A percentile compares a stretch with the other conserved stretches of the same genome.
phyloP scores from a whole-genome alignment of 306 rosid species.

The Prunus mongolica region DNA sequence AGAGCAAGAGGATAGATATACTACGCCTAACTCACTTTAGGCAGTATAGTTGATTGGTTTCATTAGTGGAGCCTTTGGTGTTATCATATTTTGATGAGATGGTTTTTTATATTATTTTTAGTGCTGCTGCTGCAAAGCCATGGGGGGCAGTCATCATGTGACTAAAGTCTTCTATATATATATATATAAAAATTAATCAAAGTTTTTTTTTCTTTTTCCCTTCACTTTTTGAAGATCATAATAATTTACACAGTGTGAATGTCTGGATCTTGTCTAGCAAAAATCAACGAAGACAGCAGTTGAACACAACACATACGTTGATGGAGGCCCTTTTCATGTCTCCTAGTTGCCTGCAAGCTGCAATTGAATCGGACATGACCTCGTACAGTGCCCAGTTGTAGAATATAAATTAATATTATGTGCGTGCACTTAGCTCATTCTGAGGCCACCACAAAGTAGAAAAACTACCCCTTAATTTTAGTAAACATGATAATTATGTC shows the following conservation, averaged over 20 bases:
- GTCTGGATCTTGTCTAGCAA: slow-evolving; percentile 51
- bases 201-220: not conserved
- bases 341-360: slow-evolving; percentile 67
- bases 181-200: not conserved
- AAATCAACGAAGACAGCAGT: slow-evolving; percentile 22
- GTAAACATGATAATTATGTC: not conserved
- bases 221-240: slow-evolving; percentile 12
- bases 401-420: not conserved
- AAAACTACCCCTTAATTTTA: not conserved
- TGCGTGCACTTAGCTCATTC: not conserved
- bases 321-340: slow-evolving; percentile 45
- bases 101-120: not conserved
- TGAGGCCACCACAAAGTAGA: not conserved
- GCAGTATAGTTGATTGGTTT: not conserved
- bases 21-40: too few relatives aligned
- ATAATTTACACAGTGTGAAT: slow-evolving; percentile 37
- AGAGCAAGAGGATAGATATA: too few relatives aligned
- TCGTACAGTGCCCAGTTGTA: not conserved
- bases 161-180: not conserved
- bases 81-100: not conserved
- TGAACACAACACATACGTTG: slow-evolving; percentile 17
- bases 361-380: slow-evolving; percentile 18
- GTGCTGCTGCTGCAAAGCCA: not conserved
- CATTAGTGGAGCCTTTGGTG: not conserved
- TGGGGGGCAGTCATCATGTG: slow-evolving; percentile 4